Evolutionary conservation across 1,284 basidiomycete species (phyloP), one percentile per base, ranked within the genome.

Genomic region (Cutaneotrichosporon dermatis): DNA sequence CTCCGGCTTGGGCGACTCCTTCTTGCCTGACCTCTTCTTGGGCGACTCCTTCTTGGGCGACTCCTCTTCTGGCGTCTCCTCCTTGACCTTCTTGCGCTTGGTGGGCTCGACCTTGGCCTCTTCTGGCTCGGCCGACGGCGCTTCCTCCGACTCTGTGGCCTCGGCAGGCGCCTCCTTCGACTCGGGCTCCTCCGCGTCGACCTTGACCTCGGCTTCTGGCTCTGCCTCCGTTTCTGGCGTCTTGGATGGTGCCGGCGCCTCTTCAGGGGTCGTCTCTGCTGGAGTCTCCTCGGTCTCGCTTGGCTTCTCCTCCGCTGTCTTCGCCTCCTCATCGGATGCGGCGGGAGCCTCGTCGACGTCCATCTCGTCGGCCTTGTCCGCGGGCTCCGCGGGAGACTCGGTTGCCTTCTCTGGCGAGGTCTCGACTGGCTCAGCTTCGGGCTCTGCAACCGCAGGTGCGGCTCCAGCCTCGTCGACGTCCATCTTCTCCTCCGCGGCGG

Each of bases 141-240:
- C 71, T 51, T 68, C 72, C 13, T 69, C 67, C 16, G 68, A 72
- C 10, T 62, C 51, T 16, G 51, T 54, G 8, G 10, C n/a, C n/a
- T n/a, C n/a, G n/a, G n/a, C n/a, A n/a, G n/a, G n/a, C n/a, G n/a
- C n/a, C n/a, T n/a, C n/a, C 42, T 16, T 50, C 37, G 12, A 37
- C 48, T 39, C 52, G 43, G 6, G 34, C 16, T 48, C 51, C 11
- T 39, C n/a, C 0, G 46, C 42, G 33, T 25, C 36, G 16, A 33
- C 46, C 33, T 56, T 45, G 25, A 4, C 54, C 25, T 45, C 34
- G 9, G 39, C 41, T 4, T 43, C 48, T 8, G 37, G n/a, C n/a
- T 57, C 55, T 2, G 33, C 8, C 25, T 46, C 45, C 1, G 45
- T 11, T 12, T 33, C 45, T 12, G 35, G 9, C n/a, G 40, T 45